These are phyloP conservation scores for Penicillium expansum DNA, from an alignment of 2,329 filamentous ascomycete genomes.

Conservation along the genomic window DNA sequence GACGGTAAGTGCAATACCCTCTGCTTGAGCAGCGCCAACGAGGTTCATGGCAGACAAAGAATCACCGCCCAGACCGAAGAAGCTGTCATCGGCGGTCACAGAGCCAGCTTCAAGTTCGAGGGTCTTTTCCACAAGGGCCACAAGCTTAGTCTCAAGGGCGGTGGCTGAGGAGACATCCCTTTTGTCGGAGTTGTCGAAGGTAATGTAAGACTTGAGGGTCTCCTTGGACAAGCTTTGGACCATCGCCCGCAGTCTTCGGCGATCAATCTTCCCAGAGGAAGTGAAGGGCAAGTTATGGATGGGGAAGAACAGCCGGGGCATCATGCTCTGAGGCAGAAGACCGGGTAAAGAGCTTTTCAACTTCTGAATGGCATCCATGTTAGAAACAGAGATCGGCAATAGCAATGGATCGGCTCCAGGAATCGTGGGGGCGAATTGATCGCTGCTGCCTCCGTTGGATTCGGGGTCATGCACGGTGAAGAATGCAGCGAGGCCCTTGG, in stretches of 20 bases:
- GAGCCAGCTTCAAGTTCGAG: slow-evolving; percentile 39
- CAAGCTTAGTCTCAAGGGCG: slow-evolving; percentile 31
- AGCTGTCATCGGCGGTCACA: slow-evolving; percentile 46
- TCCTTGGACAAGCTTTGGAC: slow-evolving; percentile 37
- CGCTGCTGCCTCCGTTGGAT: slow-evolving; percentile 22
- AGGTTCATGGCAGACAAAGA: slow-evolving; percentile 50
- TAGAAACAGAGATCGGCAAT: slow-evolving; percentile 25
- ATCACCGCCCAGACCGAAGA: slow-evolving; percentile 49
- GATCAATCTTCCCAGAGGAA: slow-evolving; percentile 45
- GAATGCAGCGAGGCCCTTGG: slow-evolving; percentile 36
- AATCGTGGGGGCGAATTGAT: slow-evolving; percentile 17
- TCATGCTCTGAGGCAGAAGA: slow-evolving; percentile 43
- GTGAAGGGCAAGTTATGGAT: slow-evolving; percentile 42
- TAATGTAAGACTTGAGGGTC: slow-evolving; percentile 30
- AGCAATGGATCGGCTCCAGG: slow-evolving; percentile 25
- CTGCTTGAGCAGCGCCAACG: slow-evolving; percentile 41
- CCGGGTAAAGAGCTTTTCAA: slow-evolving; percentile 28
- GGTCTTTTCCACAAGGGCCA: slow-evolving; percentile 40
- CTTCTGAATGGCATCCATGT: slow-evolving; percentile 24
- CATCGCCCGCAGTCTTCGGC: slow-evolving; percentile 38
- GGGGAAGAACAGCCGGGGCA: slow-evolving; percentile 46
- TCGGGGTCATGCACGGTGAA: slow-evolving; percentile 27
- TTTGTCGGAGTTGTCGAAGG: slow-evolving; percentile 19
- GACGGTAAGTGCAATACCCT: slow-evolving; percentile 42
- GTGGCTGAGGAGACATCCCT: slow-evolving; percentile 25